phyloP scores from a whole-genome alignment of 2,329 filamentous ascomycete species.

The Alternaria brassicae region DNA sequence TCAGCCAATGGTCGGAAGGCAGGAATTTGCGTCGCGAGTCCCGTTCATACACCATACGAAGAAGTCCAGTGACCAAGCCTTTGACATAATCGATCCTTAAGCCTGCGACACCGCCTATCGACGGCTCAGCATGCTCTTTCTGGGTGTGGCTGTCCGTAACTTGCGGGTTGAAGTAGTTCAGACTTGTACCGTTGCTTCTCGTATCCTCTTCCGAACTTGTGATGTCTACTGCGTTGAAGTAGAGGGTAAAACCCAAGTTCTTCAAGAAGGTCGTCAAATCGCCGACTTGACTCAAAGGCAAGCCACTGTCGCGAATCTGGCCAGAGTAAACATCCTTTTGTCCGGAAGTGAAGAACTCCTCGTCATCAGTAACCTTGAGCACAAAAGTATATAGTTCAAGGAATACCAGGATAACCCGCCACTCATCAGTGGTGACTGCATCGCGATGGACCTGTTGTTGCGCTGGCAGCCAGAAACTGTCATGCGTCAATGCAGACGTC shows the following conservation, averaged over 20 bases:
- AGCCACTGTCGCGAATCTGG: conserved; percentile 64
- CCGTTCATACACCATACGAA: conserved; percentile 89
- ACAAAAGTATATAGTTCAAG: conserved; percentile 94
- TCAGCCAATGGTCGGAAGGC: conserved; percentile 87
- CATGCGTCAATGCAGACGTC: conserved; percentile 24
- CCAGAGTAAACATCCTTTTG: conserved; percentile 38
- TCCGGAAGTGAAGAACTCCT: conserved; percentile 81
- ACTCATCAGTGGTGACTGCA: conserved; percentile 69
- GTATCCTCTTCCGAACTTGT: conserved; percentile 55
- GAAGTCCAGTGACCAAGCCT: conserved; percentile 76
- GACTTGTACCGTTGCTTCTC: conserved; percentile 56
- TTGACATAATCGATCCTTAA: conserved; percentile 81
- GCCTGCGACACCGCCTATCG: conserved; percentile 69
- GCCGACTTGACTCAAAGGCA: conserved; percentile 75
- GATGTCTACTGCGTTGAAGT: conserved; percentile 79
- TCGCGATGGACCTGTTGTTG: conserved; percentile 41
- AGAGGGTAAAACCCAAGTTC: conserved; percentile 86
- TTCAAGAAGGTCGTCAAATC: conserved; percentile 84
- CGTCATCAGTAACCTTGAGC: conserved; percentile 90
- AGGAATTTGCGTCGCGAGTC: conserved; percentile 89
- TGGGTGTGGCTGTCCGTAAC: conserved; percentile 28
- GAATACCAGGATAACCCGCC: conserved; percentile 88
- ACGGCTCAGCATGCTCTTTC: conserved; percentile 48
- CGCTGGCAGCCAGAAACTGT: conserved; percentile 46
- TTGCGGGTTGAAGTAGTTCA: conserved; percentile 47